Percentiles rank a stretch among this genome's conserved stretches.
Conservation (phyloP, 257 asterid genomes). For the Phtheirospermum japonicum region DNA sequence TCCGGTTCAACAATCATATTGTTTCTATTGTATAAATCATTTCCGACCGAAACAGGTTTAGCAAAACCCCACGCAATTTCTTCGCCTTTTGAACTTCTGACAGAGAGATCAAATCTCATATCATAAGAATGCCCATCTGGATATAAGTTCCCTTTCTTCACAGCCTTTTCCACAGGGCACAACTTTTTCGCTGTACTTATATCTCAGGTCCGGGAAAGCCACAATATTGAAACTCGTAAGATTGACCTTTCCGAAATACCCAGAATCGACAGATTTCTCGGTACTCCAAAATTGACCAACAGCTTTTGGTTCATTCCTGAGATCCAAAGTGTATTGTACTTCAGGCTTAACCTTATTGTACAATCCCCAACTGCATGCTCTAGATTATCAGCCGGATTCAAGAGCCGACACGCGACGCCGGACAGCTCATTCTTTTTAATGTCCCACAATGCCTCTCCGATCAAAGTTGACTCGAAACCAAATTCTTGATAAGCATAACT, state of each 20-base stretch:
- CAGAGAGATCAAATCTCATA: conserved; percentile 50
- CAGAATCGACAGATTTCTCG: conserved; percentile 33
- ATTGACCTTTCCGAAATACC: conserved; percentile 39
- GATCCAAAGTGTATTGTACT: conserved; percentile 42
- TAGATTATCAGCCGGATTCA: conserved; percentile 17
- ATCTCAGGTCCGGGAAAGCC: conserved; percentile 33
- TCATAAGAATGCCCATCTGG: conserved; percentile 49
- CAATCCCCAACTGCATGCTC: conserved; percentile 49
- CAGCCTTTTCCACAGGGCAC: conserved; percentile 30
- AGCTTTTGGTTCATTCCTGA: conserved; percentile 32
- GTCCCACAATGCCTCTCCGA: conserved; percentile 73
- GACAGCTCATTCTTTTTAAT: conserved; percentile 35
- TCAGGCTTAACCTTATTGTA: conserved; percentile 46
- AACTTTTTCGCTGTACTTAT: conserved; percentile 46
- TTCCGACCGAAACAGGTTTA: conserved; percentile 43
- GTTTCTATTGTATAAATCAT: conserved; percentile 21
- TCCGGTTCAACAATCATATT: background rate
- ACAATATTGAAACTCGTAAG: conserved; percentile 20
- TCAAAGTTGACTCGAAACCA: conserved; percentile 29
- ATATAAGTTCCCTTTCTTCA: conserved; percentile 30
- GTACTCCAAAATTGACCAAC: conserved; percentile 57
- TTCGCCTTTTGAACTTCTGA: conserved; percentile 26
- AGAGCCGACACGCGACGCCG: conserved; percentile 52
- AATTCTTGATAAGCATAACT: conserved; percentile 11
- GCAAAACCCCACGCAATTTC: conserved; percentile 47